Conservation (phyloP, 176 grass and related monocot species). For the Paspalum notatum region DNA sequence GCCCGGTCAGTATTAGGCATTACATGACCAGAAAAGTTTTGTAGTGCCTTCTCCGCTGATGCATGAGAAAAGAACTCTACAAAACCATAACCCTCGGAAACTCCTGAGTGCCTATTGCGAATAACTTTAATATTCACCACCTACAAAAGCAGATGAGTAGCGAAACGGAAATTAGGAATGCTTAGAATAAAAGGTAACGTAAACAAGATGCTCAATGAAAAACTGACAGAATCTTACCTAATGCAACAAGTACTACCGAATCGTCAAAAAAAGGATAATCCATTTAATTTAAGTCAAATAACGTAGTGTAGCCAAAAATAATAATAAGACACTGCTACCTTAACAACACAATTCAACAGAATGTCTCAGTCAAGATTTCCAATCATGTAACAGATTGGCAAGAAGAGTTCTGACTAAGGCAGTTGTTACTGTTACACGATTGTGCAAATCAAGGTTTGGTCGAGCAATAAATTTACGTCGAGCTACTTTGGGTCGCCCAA, state of each 20-base stretch:
- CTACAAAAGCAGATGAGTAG: slow-evolving; percentile 51
- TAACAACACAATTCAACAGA: slow-evolving; percentile 4
- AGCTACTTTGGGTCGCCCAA: not conserved
- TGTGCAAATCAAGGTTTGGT: not conserved
- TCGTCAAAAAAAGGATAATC: not conserved
- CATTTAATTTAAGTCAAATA: not conserved
- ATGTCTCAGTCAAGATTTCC: not conserved
- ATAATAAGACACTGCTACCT: not conserved
- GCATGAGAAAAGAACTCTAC: slow-evolving; percentile 62
- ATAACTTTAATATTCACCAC: slow-evolving; percentile 69
- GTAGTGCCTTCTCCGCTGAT: slow-evolving; percentile 66
- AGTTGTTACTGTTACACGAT: not conserved
- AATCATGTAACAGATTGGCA: not conserved
- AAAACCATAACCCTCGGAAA: slow-evolving; percentile 73
- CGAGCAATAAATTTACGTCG: not conserved
- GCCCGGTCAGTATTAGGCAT: slow-evolving; percentile 71
- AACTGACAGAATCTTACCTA: not conserved
- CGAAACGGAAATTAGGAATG: slow-evolving; percentile 32
- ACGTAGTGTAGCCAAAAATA: not conserved
- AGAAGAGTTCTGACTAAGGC: not conserved
- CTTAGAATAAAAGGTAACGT: not conserved
- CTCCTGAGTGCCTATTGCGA: slow-evolving; percentile 65
- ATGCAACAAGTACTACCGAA: slow-evolving; percentile 4
- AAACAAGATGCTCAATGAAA: not conserved
- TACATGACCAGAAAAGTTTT: slow-evolving; percentile 67